Evolutionary conservation across 352 stramenopile species (phyloP), one percentile per base, ranked within the genome.

Genomic region (Globisporangium ultimum): DNA sequence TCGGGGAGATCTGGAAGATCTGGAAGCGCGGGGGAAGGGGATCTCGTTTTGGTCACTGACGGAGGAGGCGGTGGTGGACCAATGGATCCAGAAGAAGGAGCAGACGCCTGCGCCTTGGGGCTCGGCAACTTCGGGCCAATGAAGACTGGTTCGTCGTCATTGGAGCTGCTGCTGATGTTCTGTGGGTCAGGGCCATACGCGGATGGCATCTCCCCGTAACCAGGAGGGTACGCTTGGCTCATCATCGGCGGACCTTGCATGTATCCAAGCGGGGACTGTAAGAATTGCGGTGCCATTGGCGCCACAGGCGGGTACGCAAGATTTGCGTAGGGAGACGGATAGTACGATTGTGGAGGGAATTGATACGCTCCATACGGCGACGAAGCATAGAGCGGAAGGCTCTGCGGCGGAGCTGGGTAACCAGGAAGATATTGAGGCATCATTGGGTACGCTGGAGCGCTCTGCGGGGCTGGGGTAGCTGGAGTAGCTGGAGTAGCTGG

Each of bases 1-100:
- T 51, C 46, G n/a, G 46, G 46, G 8, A 51, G 46, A 51, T 51
- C 46, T 8, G 46, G 46, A 17, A 51, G 46, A 17, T 51, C 46
- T 10, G 46, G 46, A 1, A 51, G 46, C 21, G 46, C 46, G 13
- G 21, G 46, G 10, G 46, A 51, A 14, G 46, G 24, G 24, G 24
- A 51, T 51, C 20, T 20, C 15, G 46, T 9, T 12, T 9, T 17
- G 20, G 3, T 51, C 8, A 20, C 20, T 51, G 46, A 22, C 46
- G 46, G 46, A 10, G 46, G 46, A 32, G 24, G 24, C 21, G 46
- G 46, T 18, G 46, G 46, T 8, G 20, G 18, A 36, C 46, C 46
- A 22, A 51, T 51, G 18, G 18, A 51, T 11, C 18, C 20, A 17
- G 46, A 51, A 15, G 6, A 17, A 10, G 12, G 8, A 51, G 17